Conservation (phyloP, 768 basidiomycete genomes). For the Postia placenta region DNA sequence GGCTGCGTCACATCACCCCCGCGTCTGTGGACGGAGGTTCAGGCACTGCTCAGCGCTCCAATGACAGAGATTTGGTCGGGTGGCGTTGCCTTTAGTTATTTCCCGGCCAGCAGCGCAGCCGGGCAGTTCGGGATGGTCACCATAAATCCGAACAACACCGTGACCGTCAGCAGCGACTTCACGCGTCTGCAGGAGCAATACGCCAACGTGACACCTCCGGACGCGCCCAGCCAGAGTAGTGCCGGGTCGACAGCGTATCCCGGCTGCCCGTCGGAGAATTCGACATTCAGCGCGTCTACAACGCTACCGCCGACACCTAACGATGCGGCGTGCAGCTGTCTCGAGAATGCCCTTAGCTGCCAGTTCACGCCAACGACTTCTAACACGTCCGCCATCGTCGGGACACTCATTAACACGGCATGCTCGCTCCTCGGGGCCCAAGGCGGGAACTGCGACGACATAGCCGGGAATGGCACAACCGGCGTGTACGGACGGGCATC, state of each 20-base stretch:
- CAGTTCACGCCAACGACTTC: slow-evolving; percentile 58
- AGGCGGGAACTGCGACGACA: slow-evolving; percentile 59
- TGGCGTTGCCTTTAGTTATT: slow-evolving; percentile 86
- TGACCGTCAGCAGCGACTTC: slow-evolving; percentile 67
- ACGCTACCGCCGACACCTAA: slow-evolving; percentile 83
- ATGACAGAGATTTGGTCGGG: slow-evolving; percentile 85
- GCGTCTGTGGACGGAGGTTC: slow-evolving; percentile 77
- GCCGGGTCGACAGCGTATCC: slow-evolving; percentile 47
- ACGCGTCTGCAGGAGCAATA: slow-evolving; percentile 59
- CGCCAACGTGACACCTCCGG: slow-evolving; percentile 46
- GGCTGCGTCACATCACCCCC: slow-evolving; percentile 61
- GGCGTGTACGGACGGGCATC: slow-evolving; percentile 76
- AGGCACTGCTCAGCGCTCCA: slow-evolving; percentile 60
- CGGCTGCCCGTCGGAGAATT: slow-evolving; percentile 57
- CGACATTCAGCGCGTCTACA: slow-evolving; percentile 57
- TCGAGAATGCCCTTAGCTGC: slow-evolving; percentile 65
- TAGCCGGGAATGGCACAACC: slow-evolving; percentile 64
- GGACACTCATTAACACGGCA: slow-evolving; percentile 55
- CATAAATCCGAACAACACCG: slow-evolving; percentile 62
- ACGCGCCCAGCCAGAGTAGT: slow-evolving; percentile 51
- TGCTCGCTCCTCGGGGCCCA: slow-evolving; percentile 61
- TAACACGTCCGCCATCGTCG: slow-evolving; percentile 57
- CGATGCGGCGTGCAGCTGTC: slow-evolving; percentile 70
- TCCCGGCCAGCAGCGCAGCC: slow-evolving; percentile 66
- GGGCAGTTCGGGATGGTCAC: slow-evolving; percentile 86